phyloP scores from a whole-genome alignment of 176 grass and related monocot species.

The Dendrocalamus sinicus region DNA sequence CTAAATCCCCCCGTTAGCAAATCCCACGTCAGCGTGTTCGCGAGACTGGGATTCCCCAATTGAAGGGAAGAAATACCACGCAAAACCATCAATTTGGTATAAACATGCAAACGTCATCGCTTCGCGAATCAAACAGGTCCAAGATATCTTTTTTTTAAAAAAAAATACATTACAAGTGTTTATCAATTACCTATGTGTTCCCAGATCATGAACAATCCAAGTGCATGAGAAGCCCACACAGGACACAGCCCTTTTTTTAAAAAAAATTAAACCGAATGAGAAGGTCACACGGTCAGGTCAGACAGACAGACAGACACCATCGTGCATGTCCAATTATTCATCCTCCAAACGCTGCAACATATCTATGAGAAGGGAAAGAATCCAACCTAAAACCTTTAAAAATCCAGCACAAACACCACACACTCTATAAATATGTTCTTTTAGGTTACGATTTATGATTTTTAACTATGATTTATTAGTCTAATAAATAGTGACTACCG shows the following conservation, averaged over 20 bases:
- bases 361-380: background rate
- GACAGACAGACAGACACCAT: background rate
- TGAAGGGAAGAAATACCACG: background rate
- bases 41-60: background rate
- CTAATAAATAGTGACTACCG: too few species aligned
- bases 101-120: background rate
- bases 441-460: fast-evolving
- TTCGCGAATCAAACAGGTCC: background rate
- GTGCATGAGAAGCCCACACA: background rate
- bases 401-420: background rate
- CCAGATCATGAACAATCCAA: background rate
- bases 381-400: background rate
- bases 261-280: background rate
- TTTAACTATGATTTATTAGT: too few species aligned
- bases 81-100: background rate
- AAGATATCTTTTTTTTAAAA: background rate
- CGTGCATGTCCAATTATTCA: background rate
- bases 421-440: too few species aligned
- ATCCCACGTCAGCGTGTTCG: background rate
- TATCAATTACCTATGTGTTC: background rate
- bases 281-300: background rate
- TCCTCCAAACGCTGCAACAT: background rate
- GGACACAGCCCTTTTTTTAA: too few species aligned
- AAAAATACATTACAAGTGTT: background rate
- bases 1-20: background rate